Evolutionary conservation across 352 stramenopile genomes (phyloP), one percentile per base, ranked within the genome.

Genomic region (Pythium dissimile): DNA sequence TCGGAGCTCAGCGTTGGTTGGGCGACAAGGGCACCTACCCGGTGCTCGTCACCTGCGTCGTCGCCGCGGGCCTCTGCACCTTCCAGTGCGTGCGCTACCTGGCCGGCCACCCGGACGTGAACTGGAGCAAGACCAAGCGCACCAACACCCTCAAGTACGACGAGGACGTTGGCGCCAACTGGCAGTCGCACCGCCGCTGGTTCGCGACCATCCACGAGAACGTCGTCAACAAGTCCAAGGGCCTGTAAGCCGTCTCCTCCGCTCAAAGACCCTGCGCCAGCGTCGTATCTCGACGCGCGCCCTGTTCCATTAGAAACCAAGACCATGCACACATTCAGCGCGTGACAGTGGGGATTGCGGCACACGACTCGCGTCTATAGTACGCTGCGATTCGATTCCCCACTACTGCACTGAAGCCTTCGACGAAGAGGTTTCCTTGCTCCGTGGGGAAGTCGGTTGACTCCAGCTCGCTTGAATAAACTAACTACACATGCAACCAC

Each of bases 91-190:
- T 74, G 61, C 82, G 82, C 55, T 87, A 89, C 67, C 64, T 88
- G 27, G 54, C 67, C 13, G 77, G 77, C 50, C 76, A 87, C 73
- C 82, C 82, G 58, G 82, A 92, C 53, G 72, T 92, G 39, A 77
- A 79, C 56, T 89, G 77, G 77, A 89, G 71, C 80, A 92, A 92
- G 77, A 49, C 81, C 67, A 85, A 86, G 65, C 82, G 82, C 38
- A 64, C 61, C 54, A 84, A 89, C 64, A 71, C 81, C 3, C 84
- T 90, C 71, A 73, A 74, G 34, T 86, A 90, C 73, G 82, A 88
- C 66, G 63, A 69, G 23, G 71, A 77, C 28, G 63, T 70, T 46
- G 82, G 82, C 7, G 75, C 66, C 21, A 73, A 89, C 60, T 92
- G 80, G 80, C 69, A 87, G 63, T 78, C 80, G 70, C 82, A 92